These are phyloP conservation scores for Aspergillus viridinutans DNA, from an alignment of 2,329 filamentous ascomycete species.

Conservation along the genomic window DNA sequence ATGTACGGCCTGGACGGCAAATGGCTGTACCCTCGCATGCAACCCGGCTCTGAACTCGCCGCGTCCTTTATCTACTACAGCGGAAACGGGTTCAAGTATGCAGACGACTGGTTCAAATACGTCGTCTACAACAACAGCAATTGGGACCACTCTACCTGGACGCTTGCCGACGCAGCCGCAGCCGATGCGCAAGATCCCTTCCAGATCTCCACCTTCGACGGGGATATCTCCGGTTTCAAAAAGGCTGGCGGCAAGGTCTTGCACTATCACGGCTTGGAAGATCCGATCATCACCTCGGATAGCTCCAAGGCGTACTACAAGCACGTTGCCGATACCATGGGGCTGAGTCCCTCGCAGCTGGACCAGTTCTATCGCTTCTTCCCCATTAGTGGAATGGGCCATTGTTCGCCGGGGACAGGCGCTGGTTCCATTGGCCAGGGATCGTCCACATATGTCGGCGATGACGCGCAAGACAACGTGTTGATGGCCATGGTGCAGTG, in stretches of 20 bases:
- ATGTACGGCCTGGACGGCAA: conserved; percentile 29
- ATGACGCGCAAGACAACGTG: conserved; percentile 43
- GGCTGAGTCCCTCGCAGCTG: conserved; percentile 24
- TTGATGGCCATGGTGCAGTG: conserved; percentile 48
- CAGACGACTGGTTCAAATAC: conserved; percentile 43
- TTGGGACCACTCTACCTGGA: conserved; percentile 39
- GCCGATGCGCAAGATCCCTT: conserved; percentile 42
- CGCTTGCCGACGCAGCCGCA: conserved; percentile 33
- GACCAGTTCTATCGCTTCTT: conserved; percentile 48
- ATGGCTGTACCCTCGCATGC: conserved; percentile 33
- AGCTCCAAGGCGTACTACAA: conserved; percentile 51
- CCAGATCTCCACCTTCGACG: conserved; percentile 47
- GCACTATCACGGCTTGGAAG: conserved; percentile 41
- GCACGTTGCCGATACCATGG: conserved; percentile 39
- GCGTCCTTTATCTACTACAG: conserved; percentile 30
- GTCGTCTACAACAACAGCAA: conserved; percentile 39
- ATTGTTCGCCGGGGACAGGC: conserved; percentile 44
- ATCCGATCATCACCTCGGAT: conserved; percentile 50
- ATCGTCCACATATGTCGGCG: conserved; percentile 13
- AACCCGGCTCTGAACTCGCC: conserved; percentile 27
- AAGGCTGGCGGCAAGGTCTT: conserved; percentile 40
- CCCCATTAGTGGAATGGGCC: conserved; percentile 51
- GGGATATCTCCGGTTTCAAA: conserved; percentile 47
- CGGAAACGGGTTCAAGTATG: conserved; percentile 35
- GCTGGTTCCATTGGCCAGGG: conserved; percentile 40